Percentiles rank a stretch among this genome's conserved stretches.
Conservation (phyloP, 2,329 filamentous ascomycete genomes). For the Venturia oleaginea region DNA sequence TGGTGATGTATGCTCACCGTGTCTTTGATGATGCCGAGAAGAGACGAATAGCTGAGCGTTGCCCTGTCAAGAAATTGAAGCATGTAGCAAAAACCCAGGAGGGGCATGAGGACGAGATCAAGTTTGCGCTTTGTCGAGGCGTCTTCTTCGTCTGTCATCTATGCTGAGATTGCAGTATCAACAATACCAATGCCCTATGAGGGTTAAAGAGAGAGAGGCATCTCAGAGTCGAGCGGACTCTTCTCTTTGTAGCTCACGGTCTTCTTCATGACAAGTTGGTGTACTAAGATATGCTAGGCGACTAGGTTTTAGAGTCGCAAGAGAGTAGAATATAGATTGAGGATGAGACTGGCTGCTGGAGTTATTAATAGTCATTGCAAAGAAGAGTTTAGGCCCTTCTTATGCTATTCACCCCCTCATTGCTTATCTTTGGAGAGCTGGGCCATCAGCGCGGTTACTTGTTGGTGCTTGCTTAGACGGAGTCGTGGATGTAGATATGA, state of each 20-base stretch:
- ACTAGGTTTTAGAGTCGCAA: neutral
- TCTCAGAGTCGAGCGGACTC: neutral
- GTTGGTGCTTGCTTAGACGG: neutral
- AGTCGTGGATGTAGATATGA: neutral
- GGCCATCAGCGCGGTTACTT: neutral
- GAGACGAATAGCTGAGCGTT: neutral
- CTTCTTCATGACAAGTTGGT: neutral
- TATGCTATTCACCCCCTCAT: neutral
- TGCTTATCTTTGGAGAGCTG: neutral
- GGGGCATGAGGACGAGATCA: slow-evolving; percentile 1
- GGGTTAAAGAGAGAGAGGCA: neutral
- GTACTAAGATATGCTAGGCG: neutral
- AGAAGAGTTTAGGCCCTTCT: neutral
- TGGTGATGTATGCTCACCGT: neutral
- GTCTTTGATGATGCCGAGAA: neutral
- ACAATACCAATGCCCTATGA: neutral
- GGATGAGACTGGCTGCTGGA: neutral
- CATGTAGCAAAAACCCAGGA: neutral
- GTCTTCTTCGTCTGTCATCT: neutral
- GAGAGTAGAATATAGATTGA: no score
- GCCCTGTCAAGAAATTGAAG: neutral
- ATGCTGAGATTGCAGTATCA: neutral
- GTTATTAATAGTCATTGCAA: no score
- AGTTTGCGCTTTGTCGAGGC: neutral
- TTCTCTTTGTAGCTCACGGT: neutral